phyloP scores from a whole-genome alignment of 1,284 basidiomycete genomes.

The Leccinum olivaceoglutinosum region DNA sequence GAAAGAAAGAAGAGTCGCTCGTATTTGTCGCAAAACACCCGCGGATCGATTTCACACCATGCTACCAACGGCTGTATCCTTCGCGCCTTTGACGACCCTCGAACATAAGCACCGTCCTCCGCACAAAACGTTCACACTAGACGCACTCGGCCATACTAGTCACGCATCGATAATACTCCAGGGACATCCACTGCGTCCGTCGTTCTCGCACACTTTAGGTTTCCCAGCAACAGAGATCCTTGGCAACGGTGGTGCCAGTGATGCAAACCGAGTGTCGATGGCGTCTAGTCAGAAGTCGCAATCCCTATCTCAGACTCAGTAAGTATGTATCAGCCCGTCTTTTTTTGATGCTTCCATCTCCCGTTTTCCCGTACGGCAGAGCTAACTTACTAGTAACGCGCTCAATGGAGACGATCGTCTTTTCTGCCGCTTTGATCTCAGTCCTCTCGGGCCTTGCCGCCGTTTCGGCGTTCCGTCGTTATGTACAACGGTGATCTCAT shows the following conservation, averaged over 20 bases:
- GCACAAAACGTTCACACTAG: not conserved
- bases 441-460: not conserved
- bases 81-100: slow-evolving; percentile 1
- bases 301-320: not conserved
- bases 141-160: not conserved
- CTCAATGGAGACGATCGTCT: not conserved
- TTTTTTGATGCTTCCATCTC: not conserved
- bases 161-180: slow-evolving; percentile 4
- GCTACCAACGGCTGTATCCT: not conserved
- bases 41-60: slow-evolving; percentile 4
- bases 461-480: not conserved
- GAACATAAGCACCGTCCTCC: not conserved
- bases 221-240: not conserved
- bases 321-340: not conserved
- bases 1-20: not conserved
- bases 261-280: not conserved
- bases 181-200: not conserved
- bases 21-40: slow-evolving; percentile 1
- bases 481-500: not conserved
- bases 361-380: not conserved
- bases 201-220: slow-evolving; percentile 3
- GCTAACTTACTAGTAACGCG: not conserved
- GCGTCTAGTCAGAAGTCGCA: not conserved
- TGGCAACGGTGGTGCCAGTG: not conserved
- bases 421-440: not conserved